Evolutionary conservation across 2,329 filamentous ascomycete species (phyloP).

Genomic region (Exophiala phaeomuriformis): DNA sequence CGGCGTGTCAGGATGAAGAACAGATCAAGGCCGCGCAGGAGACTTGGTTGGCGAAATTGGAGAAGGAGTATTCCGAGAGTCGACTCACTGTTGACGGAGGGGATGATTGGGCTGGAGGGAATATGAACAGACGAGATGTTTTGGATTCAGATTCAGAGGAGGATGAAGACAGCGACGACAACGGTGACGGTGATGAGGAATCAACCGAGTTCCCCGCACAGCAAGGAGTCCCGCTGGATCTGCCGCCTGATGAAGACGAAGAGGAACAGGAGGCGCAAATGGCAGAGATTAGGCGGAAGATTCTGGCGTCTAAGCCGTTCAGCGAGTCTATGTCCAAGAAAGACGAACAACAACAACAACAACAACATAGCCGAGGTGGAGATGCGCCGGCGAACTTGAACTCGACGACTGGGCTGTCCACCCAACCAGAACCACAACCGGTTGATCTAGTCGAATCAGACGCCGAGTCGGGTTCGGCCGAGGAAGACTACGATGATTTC

Average conservation of each 20-base stretch:
- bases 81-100: slow-evolving; percentile 51
- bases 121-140: slow-evolving; percentile 59
- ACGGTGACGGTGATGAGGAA: slow-evolving; percentile 42
- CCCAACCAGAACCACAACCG: slow-evolving; percentile 2
- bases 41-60: slow-evolving; percentile 81
- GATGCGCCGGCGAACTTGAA: slow-evolving; percentile 39
- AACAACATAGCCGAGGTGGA: too few species aligned
- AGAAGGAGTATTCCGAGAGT: slow-evolving; percentile 79
- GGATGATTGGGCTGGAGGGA: slow-evolving; percentile 86
- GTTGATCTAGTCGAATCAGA: slow-evolving; percentile 51
- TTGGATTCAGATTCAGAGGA: slow-evolving; percentile 27
- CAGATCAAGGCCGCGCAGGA: slow-evolving; percentile 77
- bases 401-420: slow-evolving; percentile 8
- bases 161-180: slow-evolving; percentile 37
- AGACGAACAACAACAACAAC: slow-evolving; percentile 45
- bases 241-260: slow-evolving; percentile 70
- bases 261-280: slow-evolving; percentile 81
- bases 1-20: slow-evolving; percentile 71
- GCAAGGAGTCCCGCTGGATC: slow-evolving; percentile 50
- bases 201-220: slow-evolving; percentile 42
- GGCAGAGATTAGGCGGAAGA: slow-evolving; percentile 81
- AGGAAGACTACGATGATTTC: slow-evolving; percentile 63
- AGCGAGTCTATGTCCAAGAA: slow-evolving; percentile 45
- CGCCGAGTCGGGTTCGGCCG: slow-evolving; percentile 61
- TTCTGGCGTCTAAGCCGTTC: slow-evolving; percentile 89